phyloP scores from a whole-genome alignment of 2,329 filamentous ascomycete genomes.

The Colletotrichum zoysiae region DNA sequence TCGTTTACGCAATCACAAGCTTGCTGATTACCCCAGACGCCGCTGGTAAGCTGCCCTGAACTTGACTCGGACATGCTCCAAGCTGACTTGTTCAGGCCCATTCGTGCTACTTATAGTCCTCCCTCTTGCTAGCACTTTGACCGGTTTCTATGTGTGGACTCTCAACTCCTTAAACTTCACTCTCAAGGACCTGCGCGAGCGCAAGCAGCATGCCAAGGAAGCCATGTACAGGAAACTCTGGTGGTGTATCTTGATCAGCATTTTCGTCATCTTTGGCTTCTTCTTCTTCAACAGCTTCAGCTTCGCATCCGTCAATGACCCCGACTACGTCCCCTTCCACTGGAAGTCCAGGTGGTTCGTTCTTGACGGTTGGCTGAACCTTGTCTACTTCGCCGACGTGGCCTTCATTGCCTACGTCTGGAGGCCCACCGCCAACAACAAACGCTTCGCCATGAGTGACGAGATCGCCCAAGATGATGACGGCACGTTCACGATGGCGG shows the following conservation, averaged over 20 bases:
- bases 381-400: conserved; percentile 96
- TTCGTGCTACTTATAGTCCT: conserved; percentile 94
- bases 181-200: conserved; percentile 94
- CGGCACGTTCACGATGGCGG: conserved; percentile 92
- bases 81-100: conserved; percentile 67
- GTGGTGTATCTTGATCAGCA: conserved; percentile 95
- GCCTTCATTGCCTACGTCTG: conserved; percentile 95
- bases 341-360: conserved; percentile 99
- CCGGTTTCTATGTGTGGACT: conserved; percentile 98
- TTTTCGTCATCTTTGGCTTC: conserved; percentile 96
- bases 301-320: conserved; percentile 86
- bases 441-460: conserved; percentile 98
- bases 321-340: conserved; percentile 93
- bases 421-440: conserved; percentile 96
- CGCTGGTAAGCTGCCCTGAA: conserved; percentile 65
- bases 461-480: conserved; percentile 99
- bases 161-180: conserved; percentile 94
- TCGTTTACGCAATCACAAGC: conserved; percentile 92
- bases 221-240: conserved; percentile 98
- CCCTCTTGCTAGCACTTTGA: conserved; percentile 90
- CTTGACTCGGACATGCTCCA: background rate
- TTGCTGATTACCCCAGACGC: conserved; percentile 90
- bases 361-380: conserved; percentile 95
- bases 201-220: conserved; percentile 94
- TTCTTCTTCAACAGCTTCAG: conserved; percentile 99